phyloP scores from a whole-genome alignment of 768 basidiomycete genomes.

The Boletellus sp. region DNA sequence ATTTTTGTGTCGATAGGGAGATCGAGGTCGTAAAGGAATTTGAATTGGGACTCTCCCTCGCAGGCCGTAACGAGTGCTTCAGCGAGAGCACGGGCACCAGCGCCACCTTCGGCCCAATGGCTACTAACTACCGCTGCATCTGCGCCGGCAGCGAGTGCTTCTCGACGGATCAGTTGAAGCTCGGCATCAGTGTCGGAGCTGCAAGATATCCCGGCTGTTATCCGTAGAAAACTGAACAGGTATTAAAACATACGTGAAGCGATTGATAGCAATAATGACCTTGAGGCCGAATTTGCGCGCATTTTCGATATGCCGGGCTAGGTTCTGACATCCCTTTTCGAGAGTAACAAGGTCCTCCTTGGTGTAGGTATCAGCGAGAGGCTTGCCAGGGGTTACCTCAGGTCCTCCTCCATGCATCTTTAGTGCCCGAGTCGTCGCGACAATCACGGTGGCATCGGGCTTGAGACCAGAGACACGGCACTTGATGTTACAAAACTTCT shows the following conservation, averaged over 20 bases:
- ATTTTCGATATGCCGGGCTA: slow-evolving; percentile 91
- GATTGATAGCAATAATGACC: slow-evolving; percentile 93
- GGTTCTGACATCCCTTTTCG: slow-evolving; percentile 88
- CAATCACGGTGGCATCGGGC: slow-evolving; percentile 93
- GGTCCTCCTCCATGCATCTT: slow-evolving; percentile 99
- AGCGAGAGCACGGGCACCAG: slow-evolving; percentile 84
- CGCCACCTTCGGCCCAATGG: slow-evolving; percentile 97
- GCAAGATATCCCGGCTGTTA: neutral
- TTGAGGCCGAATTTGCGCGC: slow-evolving; percentile 94
- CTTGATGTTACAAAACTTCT: slow-evolving; percentile 99
- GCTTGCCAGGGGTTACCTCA: slow-evolving; percentile 93
- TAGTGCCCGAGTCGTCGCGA: slow-evolving; percentile 94
- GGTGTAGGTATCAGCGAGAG: slow-evolving; percentile 89
- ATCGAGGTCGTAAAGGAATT: slow-evolving; percentile 88
- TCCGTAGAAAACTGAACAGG: neutral
- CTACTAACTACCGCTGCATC: slow-evolving; percentile 94
- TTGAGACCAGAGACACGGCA: slow-evolving; percentile 89
- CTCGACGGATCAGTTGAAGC: slow-evolving; percentile 75
- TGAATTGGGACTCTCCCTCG: slow-evolving; percentile 79
- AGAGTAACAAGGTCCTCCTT: slow-evolving; percentile 89
- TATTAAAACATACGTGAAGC: slow-evolving; percentile 70
- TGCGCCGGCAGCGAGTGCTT: slow-evolving; percentile 81
- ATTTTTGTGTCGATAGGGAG: slow-evolving; percentile 88
- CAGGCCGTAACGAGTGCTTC: slow-evolving; percentile 89
- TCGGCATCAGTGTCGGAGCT: slow-evolving; percentile 91